These are phyloP conservation scores for Diaporthe sp. DNA, from an alignment of 2,329 filamentous ascomycete species.

Conservation along the genomic window DNA sequence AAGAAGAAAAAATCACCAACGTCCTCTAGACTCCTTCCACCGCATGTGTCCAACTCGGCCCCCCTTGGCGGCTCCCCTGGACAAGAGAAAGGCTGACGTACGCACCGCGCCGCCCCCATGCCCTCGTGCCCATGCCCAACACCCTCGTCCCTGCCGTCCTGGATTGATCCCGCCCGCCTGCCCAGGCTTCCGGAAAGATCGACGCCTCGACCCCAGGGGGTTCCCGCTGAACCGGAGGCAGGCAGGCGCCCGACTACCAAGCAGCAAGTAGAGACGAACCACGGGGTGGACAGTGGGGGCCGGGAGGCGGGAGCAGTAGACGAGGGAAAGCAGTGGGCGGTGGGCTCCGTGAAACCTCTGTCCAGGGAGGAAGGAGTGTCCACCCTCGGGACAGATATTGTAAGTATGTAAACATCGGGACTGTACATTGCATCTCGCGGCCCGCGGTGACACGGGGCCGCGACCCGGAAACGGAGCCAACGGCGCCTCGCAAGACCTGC, in stretches of 20 bases:
- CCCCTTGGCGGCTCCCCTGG: neutral
- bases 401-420: neutral
- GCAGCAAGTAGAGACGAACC: constrained; percentile 19
- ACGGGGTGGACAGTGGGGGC: neutral
- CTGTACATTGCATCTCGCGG: neutral
- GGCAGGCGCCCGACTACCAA: neutral
- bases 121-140: neutral
- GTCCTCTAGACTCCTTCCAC: too few relatives aligned
- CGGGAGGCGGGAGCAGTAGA: neutral
- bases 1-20: too few relatives aligned
- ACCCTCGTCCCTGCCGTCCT: neutral
- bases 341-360: too few relatives aligned
- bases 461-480: neutral
- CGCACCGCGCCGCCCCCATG: constrained; percentile 3
- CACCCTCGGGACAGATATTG: neutral
- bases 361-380: neutral
- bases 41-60: neutral
- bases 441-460: neutral
- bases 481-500: neutral
- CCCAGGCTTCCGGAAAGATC: constrained; percentile 28
- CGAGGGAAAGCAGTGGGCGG: neutral
- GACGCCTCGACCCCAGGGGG: neutral
- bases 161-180: neutral
- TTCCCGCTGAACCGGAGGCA: neutral
- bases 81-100: neutral